Evolutionary conservation across 225 moss, liverwort and hornwort genomes (phyloP).

Genomic region (Ulota crispa): DNA sequence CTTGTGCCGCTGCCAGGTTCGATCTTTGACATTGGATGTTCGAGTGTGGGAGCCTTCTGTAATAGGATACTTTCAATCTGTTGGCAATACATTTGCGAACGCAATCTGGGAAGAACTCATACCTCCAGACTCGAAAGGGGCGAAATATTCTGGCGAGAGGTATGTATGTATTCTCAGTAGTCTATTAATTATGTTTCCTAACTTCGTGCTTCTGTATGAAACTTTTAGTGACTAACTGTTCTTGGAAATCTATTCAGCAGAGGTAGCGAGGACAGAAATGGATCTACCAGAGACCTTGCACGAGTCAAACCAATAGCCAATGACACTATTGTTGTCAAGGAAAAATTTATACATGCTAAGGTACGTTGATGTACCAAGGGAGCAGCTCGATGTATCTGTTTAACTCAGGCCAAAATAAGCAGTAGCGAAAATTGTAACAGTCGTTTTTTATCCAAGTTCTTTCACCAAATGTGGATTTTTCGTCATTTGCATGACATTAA

Average conservation of each 20-base stretch:
- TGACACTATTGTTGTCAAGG: constrained; percentile 65
- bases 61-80: constrained; percentile 71
- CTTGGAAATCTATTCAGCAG: constrained; percentile 16
- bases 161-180: not conserved
- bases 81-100: constrained; percentile 75
- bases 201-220: not conserved
- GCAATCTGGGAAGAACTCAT: constrained; percentile 79
- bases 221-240: constrained; percentile 18
- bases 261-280: constrained; percentile 28
- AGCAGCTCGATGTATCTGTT: not conserved
- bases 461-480: not conserved
- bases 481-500: not conserved
- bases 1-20: constrained; percentile 42
- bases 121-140: constrained; percentile 30
- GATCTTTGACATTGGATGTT: constrained; percentile 82
- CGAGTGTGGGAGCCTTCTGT: constrained; percentile 92
- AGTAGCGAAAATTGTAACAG: not conserved
- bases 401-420: not conserved
- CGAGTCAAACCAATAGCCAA: constrained; percentile 61
- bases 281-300: constrained; percentile 20
- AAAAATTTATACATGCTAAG: constrained; percentile 72
- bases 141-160: constrained; percentile 35
- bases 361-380: constrained; percentile 26
- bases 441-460: not conserved
- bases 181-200: not conserved